Base-by-base conservation (phyloP, 2,329 filamentous ascomycete genomes). In the Metarhizium rileyi region DNA sequence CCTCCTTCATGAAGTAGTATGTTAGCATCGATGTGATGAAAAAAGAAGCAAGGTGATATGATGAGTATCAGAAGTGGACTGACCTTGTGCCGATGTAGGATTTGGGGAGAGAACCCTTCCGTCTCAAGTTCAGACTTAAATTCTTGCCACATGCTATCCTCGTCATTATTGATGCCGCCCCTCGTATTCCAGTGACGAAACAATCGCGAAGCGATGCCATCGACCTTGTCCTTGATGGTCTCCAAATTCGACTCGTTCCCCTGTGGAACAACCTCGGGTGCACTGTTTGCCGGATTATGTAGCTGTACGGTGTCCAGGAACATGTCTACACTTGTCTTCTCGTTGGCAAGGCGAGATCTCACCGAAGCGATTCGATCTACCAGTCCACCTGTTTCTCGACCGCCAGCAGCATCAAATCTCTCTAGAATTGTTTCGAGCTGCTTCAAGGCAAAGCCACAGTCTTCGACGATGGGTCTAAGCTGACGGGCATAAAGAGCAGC, bases 221-320 rank as follows among this genome's bases (percentile, higher is more conserved):
- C 79, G 28, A 83, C 75, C 57, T 81, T 80, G 59, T 79, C 74
- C 61, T 80, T 76, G 58, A 83, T 80, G 7, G 61, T 60, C 50
- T 82, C 75, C 30, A 81, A 63, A 23, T 70, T 65, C 18, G 66
- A 61, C 41, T 62, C 67, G 43, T 67, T 66, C n/a, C 65, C 62
- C 35, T 69, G 59, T 10, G 61, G 62, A 45, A 67, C 55, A 30
- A 53, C 57, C 57, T 51, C 64, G 54, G 56, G 68, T 9, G 47
- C 26, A 59, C 53, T 52, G 38, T 70, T 73, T 18, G 66, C 64
- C 0, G 70, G 69, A 50, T 73, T 71, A 50, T 75, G 70, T 41
- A 79, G 59, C 59, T 81, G 77, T 18, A 83, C 70, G 0, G 74
- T 75, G 56, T 82, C 74, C 18, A 83, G 69, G 52, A 83, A 79